Conservation (phyloP, 148 eudicot species). For the Gaultheria prostrata region DNA sequence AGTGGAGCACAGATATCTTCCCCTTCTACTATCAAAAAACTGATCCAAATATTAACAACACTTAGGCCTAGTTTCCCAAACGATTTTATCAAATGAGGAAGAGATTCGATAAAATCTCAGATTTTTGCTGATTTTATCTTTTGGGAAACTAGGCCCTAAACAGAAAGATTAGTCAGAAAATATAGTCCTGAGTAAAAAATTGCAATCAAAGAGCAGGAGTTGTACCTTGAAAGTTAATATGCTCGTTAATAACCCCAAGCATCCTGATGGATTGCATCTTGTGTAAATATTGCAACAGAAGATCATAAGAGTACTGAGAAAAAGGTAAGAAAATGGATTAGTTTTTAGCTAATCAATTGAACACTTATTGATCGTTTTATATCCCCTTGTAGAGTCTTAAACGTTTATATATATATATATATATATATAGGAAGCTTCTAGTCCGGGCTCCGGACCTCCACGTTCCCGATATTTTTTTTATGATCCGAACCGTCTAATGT, state of each 20-base stretch:
- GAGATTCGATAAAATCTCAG: too few species aligned
- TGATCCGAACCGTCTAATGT: too few species aligned
- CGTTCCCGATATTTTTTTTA: too few species aligned
- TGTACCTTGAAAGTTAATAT: slow-evolving; percentile 84
- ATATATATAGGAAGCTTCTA: too few species aligned
- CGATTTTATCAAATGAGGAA: too few species aligned
- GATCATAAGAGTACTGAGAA: slow-evolving; percentile 81
- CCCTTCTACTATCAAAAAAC: not conserved
- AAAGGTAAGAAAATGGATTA: slow-evolving; percentile 8
- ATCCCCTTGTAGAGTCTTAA: not conserved
- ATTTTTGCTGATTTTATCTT: too few species aligned
- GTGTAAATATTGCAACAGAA: slow-evolving; percentile 87
- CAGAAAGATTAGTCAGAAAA: slow-evolving; percentile 6
- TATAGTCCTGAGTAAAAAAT: not conserved
- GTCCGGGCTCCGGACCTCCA: too few species aligned
- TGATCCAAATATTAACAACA: not conserved
- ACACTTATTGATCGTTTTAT: not conserved
- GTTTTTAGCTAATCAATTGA: not conserved
- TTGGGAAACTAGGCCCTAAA: not conserved
- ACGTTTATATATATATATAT: too few species aligned
- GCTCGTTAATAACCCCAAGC: slow-evolving; percentile 96
- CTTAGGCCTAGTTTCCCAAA: too few species aligned
- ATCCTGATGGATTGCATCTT: slow-evolving; percentile 69
- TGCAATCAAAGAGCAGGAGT: not conserved
- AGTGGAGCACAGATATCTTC: not conserved